Conservation (phyloP, 2,329 filamentous ascomycete genomes). For the Aureobasidium subglaciale region DNA sequence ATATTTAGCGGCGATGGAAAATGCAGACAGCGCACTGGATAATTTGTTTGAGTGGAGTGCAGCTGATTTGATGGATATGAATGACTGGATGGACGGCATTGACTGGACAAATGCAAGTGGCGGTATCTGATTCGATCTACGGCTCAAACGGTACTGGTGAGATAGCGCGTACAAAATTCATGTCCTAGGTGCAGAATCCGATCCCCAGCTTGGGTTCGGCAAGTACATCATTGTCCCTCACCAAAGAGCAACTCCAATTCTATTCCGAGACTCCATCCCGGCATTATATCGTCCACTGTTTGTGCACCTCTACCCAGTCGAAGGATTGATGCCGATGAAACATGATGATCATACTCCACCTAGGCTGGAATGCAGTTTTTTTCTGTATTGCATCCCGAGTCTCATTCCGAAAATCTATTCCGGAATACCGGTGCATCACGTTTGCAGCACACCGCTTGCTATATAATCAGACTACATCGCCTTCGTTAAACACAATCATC, state of each 20-base stretch:
- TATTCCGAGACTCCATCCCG: neutral
- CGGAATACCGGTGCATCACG: no score
- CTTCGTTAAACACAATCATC: no score
- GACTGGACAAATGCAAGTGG: neutral
- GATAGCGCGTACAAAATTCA: neutral
- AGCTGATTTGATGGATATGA: neutral
- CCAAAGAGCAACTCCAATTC: neutral
- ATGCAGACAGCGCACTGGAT: neutral
- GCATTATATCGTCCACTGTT: neutral
- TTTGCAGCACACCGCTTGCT: no score
- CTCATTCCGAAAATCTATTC: no score
- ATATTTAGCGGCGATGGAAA: neutral
- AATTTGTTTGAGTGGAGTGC: neutral
- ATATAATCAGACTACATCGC: no score
- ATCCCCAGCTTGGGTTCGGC: neutral
- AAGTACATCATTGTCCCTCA: neutral
- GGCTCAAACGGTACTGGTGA: neutral
- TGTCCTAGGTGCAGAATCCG: neutral
- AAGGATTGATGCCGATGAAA: neutral
- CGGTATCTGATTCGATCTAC: neutral
- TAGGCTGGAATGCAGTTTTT: no score
- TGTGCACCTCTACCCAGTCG: neutral
- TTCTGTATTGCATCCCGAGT: no score
- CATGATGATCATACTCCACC: neutral
- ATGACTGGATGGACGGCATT: neutral